Evolutionary conservation across 225 moss, liverwort and hornwort genomes (phyloP).

Genomic region (Neckera pumila): DNA sequence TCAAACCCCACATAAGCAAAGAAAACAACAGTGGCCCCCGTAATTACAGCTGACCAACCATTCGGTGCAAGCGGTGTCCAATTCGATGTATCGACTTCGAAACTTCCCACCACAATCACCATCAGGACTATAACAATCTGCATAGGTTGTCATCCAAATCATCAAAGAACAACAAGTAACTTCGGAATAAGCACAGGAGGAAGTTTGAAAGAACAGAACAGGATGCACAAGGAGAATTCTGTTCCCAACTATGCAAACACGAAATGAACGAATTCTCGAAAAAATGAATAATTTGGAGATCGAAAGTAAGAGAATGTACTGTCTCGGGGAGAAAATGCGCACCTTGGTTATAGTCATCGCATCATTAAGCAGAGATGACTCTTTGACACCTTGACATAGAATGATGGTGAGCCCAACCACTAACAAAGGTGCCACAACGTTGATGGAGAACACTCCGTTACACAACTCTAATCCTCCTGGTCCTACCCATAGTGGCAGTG

Average conservation of each 20-base stretch:
- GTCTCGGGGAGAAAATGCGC: neutral
- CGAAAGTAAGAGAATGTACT: neutral
- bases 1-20: slow-evolving; percentile 99
- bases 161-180: neutral
- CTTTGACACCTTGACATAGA: slow-evolving; percentile 81
- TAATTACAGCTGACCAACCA: slow-evolving; percentile 54
- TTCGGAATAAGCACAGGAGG: neutral
- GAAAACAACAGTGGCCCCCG: slow-evolving; percentile 84
- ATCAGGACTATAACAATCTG: slow-evolving; percentile 71
- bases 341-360: slow-evolving; percentile 86
- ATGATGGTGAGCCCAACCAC: slow-evolving; percentile 59
- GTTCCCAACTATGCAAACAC: neutral
- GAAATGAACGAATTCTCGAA: neutral
- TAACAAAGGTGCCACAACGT: slow-evolving; percentile 69
- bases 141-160: neutral
- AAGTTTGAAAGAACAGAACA: neutral
- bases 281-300: neutral
- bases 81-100: slow-evolving; percentile 72
- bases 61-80: slow-evolving; percentile 89
- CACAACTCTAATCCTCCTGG: slow-evolving; percentile 75
- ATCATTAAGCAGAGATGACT: slow-evolving; percentile 72
- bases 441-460: slow-evolving; percentile 81
- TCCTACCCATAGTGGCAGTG: slow-evolving; percentile 67
- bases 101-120: slow-evolving; percentile 64
- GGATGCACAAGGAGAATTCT: neutral